Evolutionary conservation across 257 asterid species (phyloP), one percentile per base, ranked within the genome.

Genomic region (Solanum chiquidenum): DNA sequence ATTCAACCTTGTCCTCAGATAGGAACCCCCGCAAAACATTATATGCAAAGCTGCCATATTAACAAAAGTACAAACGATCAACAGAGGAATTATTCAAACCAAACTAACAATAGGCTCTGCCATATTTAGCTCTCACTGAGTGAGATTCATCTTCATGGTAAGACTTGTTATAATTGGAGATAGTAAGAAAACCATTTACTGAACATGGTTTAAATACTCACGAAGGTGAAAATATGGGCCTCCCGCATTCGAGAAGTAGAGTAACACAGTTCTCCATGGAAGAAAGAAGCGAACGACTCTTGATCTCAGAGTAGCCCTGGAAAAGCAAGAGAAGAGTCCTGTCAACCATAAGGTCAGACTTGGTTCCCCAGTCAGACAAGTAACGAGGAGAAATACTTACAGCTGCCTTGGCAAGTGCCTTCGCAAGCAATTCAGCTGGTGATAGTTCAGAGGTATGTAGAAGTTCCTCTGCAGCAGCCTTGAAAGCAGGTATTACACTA

Each of bases 341-440:
- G 21, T 87, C 87, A 89, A 85, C 76, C 23, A 87, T 66, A 49
- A 86, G 37, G 73, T 29, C 58, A 84, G 27, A 42, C 23, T 42
- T 46, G 77, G 52, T 25, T 68, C 83, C 13, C 9, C 9, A 31
- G 34, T 66, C 38, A 71, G 83, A 86, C 73, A 66, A 66, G 34
- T 66, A 25, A 66, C 6, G 2, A 44, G 42, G 35, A 37, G 3
- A 38, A 38, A 64, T 38, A 90, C 99, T 88, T 92, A 97, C 99
- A 90, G 96, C 95, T 90, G 99, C 96, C 86, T 92, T 96, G 40
- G 99, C 99, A 87, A 97, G 94, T 84, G 99, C 99, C 91, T 97
- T 97, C 7, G 99, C 98, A 55, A 97, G 98, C 79, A 95, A 91
- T 73, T 95, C 99, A n/a, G 91, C 83, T 21, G 99, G 94, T 37